A percentile compares a stretch with the other conserved stretches of the same genome.
These are phyloP conservation scores for Trichosporon sp. DNA, from an alignment of 1,284 basidiomycete genomes.

Conservation along the genomic window DNA sequence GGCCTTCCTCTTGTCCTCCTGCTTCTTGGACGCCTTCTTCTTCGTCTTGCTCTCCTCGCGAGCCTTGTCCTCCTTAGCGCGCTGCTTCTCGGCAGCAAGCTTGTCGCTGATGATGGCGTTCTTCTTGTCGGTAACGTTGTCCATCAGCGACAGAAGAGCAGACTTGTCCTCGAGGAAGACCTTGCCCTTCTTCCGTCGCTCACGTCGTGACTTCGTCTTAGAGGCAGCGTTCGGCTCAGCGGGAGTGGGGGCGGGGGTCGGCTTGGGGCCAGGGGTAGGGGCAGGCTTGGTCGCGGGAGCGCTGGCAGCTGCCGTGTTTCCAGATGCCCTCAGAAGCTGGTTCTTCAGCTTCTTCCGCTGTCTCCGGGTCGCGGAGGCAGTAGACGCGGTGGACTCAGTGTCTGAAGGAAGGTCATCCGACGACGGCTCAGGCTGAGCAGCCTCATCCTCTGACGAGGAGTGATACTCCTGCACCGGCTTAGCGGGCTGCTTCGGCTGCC, in stretches of 20 bases:
- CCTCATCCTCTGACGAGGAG: conserved; percentile 27
- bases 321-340: background rate
- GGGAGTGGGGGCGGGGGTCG: background rate
- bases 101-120: conserved; percentile 32
- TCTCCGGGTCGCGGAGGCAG: background rate
- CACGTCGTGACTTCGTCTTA: conserved; percentile 29
- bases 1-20: conserved; percentile 35
- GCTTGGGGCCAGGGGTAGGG: background rate
- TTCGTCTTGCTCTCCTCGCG: conserved; percentile 4
- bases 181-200: conserved; percentile 52
- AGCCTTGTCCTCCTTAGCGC: conserved; percentile 22
- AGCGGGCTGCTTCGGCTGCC: conserved; percentile 7
- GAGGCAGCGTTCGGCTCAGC: background rate
- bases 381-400: conserved; percentile 4
- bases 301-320: background rate
- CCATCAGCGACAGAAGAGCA: conserved; percentile 38
- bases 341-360: conserved; percentile 2
- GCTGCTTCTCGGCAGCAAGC: conserved; percentile 28
- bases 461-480: conserved; percentile 20
- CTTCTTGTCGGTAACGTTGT: conserved; percentile 39
- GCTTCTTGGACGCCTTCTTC: conserved; percentile 29
- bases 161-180: conserved; percentile 52
- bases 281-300: background rate
- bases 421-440: background rate
- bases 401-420: conserved; percentile 6